Evolutionary conservation across 345 rosid species (phyloP).

Genomic region (Ceriops tagal): DNA sequence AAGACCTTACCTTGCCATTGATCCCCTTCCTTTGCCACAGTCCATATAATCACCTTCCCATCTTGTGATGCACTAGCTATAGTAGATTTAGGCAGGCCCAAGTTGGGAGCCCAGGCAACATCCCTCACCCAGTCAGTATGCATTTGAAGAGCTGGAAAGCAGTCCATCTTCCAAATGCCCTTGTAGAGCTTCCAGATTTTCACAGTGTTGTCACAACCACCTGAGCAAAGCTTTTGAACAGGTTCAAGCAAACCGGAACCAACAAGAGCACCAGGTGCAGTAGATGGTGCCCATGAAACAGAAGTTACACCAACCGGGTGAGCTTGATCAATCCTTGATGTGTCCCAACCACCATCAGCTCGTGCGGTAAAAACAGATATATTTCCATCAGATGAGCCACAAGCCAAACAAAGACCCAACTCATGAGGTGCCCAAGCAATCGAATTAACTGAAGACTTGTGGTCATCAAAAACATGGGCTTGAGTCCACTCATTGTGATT

Average conservation of each 20-base stretch:
- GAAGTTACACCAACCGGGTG: slow-evolving; percentile 28
- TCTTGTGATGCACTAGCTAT: slow-evolving; percentile 28
- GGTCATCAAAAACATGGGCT: slow-evolving; percentile 20
- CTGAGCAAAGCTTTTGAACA: slow-evolving; percentile 26
- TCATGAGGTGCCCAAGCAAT: slow-evolving; percentile 27
- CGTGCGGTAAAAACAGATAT: slow-evolving; percentile 19
- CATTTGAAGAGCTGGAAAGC: slow-evolving; percentile 29
- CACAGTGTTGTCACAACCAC: slow-evolving; percentile 25
- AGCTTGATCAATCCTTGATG: slow-evolving; percentile 23
- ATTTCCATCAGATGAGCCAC: slow-evolving; percentile 23
- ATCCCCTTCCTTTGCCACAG: slow-evolving; percentile 23
- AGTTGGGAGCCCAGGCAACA: slow-evolving; percentile 26
- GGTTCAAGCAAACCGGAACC: slow-evolving; percentile 18
- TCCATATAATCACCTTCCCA: slow-evolving; percentile 23
- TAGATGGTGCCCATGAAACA: slow-evolving; percentile 27
- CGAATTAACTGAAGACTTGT: slow-evolving; percentile 21
- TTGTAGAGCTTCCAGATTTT: slow-evolving; percentile 25
- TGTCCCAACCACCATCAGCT: slow-evolving; percentile 20
- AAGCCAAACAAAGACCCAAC: slow-evolving; percentile 21
- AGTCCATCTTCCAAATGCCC: slow-evolving; percentile 24
- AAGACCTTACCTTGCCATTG: slow-evolving; percentile 22
- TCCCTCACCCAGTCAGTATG: slow-evolving; percentile 26
- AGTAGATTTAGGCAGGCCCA: slow-evolving; percentile 26
- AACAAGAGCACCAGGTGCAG: slow-evolving; percentile 22
- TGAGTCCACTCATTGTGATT: slow-evolving; percentile 22